phyloP scores from a whole-genome alignment of 192 early-diverging fungal species.

The Globomyces pollinis-pini region DNA sequence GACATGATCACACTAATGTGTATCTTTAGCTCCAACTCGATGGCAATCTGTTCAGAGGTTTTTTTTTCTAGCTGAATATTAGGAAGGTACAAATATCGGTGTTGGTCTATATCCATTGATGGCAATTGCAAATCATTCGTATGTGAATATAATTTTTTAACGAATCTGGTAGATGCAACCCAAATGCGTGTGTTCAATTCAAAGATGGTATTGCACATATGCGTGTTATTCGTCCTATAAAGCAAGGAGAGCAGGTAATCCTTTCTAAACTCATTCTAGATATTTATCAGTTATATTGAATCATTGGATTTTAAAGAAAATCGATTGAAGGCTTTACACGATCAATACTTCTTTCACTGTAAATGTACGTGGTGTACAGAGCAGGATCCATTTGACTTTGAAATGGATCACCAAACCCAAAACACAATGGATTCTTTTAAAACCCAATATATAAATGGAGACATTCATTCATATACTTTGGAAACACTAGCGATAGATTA shows the following conservation, averaged over 20 bases:
- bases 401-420: too few species aligned
- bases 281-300: conserved; percentile 4
- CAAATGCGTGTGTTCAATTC: not conserved
- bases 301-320: not conserved
- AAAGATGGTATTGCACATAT: not conserved
- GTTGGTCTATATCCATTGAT: not conserved
- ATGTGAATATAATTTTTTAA: too few species aligned
- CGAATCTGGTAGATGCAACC: too few species aligned
- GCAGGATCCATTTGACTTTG: not conserved
- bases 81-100: not conserved
- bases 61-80: too few species aligned
- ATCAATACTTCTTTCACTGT: conserved; percentile 4
- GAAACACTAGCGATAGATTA: not conserved
- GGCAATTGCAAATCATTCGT: not conserved
- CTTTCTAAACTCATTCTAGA: not conserved
- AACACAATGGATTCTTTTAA: too few species aligned
- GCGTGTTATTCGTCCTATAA: not conserved
- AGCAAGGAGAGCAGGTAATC: not conserved
- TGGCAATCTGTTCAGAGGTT: not conserved
- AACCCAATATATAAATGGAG: not conserved
- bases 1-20: not conserved
- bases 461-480: not conserved
- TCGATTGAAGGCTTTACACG: not conserved
- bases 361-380: not conserved
- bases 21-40: not conserved